Evolutionary conservation across 2,329 filamentous ascomycete genomes (phyloP), one percentile per base, ranked within the genome.

Genomic region (Diaporthe longicolla): DNA sequence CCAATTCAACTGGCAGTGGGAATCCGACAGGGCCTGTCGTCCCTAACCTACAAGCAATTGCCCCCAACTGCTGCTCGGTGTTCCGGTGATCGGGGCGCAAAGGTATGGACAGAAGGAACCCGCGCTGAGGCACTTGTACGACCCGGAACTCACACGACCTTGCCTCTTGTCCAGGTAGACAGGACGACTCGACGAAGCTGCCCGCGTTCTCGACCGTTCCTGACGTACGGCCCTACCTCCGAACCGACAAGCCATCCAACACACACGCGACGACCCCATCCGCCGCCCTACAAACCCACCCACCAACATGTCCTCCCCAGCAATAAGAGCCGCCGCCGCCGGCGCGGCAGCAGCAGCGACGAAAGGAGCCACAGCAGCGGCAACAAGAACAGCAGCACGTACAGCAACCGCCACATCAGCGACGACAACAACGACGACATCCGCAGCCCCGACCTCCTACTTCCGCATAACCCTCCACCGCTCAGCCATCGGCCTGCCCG

Each of bases 381-480:
- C 70, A 24, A 32, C 50, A 32, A 21, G 15, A n/a, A 29, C 57
- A 21, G 66, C 29, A 72, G 72, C 70, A 65, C 37, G 10, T 74
- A 6, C 8, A 50, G n/a, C 37, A 37, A 21, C 69, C 3, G 4
- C 54, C n/a, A 7, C 37, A 45, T 4, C 55, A 50, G 26, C 69
- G 9, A 15, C 69, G 32, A 35, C 69, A 54, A 15, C 69, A 45
- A 1, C 54, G 26, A 3, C 69, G 17, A 1, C 52, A 15, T 54
- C 32, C 70, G 72, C 70, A 55, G 74, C 72, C 48, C 79, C 70
- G 75, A 95, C 95, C 93, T 88, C 92, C 73, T 97, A 90, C 88
- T 98, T 98, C 89, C 93, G 94, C 82, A 94, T 98, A 83, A 97
- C 95, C 65, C 93, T 98, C 73, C 90, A 97, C 85, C 94, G 95